phyloP scores from a whole-genome alignment of 345 rosid species.

The Populus davidiana region DNA sequence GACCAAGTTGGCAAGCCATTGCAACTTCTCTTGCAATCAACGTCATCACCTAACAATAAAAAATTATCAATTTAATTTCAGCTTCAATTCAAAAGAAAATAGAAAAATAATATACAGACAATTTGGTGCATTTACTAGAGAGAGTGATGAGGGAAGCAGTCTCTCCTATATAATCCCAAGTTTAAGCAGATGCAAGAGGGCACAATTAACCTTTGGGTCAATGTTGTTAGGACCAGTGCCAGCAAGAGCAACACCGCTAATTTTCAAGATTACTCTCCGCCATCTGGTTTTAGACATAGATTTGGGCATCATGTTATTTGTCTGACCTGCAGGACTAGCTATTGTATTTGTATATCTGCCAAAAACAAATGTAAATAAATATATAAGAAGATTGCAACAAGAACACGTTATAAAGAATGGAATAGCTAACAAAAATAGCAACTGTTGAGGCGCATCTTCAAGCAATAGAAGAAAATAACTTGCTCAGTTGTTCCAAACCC shows the following conservation, averaged over 20 bases:
- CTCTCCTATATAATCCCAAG: no score
- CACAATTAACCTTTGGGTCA: slow-evolving; percentile 63
- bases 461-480: no score
- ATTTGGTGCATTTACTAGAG: no score
- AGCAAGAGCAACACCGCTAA: slow-evolving; percentile 81
- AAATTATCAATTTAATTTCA: neutral
- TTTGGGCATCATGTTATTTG: slow-evolving; percentile 47
- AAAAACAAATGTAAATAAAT: slow-evolving; percentile 8
- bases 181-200: neutral
- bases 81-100: neutral
- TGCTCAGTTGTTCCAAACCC: no score
- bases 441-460: no score
- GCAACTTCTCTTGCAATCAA: slow-evolving; percentile 76
- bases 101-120: neutral
- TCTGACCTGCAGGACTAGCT: slow-evolving; percentile 45
- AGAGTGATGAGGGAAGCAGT: no score
- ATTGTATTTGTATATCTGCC: slow-evolving; percentile 43
- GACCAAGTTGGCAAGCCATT: slow-evolving; percentile 66
- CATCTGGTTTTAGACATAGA: slow-evolving; percentile 57
- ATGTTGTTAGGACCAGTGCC: slow-evolving; percentile 62
- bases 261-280: slow-evolving; percentile 84
- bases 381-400: neutral
- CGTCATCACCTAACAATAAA: slow-evolving; percentile 53
- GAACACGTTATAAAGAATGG: neutral
- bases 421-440: neutral